Evolutionary conservation across 176 grass and related monocot species (phyloP), one percentile per base, ranked within the genome.

Genomic region (Tillandsia fasciculata): DNA sequence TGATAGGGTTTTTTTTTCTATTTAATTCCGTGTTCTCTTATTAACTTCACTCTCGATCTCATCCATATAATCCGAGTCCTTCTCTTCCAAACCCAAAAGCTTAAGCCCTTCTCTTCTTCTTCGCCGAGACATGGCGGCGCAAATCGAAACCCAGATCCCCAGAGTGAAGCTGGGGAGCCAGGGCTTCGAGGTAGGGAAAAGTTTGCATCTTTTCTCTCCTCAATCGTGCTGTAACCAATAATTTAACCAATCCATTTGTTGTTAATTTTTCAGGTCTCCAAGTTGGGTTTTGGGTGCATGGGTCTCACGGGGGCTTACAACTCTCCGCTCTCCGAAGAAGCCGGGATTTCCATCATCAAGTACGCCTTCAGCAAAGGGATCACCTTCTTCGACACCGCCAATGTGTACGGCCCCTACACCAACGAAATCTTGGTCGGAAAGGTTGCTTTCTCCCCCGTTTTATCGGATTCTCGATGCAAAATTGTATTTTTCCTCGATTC

Each of bases 261-360:
- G 33, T 42, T 42, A 42, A 42, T 42, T 42, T 61, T 61, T n/a
- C 54, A 92, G 93, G 86, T 92, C 10, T 92, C 93, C 64, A 96
- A 79, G 76, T 74, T 90, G 72, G 93, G 93, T 0, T 89, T 96
- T 63, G 92, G 88, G 12, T 96, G 92, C 81, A 86, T 85, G 78
- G 86, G 88, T 23, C 76, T 87, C 63, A 82, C 83, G 18, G 92
- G 92, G 20, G 65, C 89, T 14, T 96, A 86, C 71, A 85, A 89
- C 49, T 33, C 64, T 47, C 81, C 92, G 8, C 22, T 92, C 12
- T 33, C 81, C 14, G 68, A 92, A 14, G 88, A 92, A 66, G 78
- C 64, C 8, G 86, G 75, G 8, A 64, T 77, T 26, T 74, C 78
- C 20, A 28, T 96, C 24, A 70, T 96, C 26, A 74, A 64, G 26